A percentile compares a stretch with the other conserved stretches of the same genome.
phyloP scores from a whole-genome alignment of 2,329 filamentous ascomycete species.

The Laburnicola sp. region DNA sequence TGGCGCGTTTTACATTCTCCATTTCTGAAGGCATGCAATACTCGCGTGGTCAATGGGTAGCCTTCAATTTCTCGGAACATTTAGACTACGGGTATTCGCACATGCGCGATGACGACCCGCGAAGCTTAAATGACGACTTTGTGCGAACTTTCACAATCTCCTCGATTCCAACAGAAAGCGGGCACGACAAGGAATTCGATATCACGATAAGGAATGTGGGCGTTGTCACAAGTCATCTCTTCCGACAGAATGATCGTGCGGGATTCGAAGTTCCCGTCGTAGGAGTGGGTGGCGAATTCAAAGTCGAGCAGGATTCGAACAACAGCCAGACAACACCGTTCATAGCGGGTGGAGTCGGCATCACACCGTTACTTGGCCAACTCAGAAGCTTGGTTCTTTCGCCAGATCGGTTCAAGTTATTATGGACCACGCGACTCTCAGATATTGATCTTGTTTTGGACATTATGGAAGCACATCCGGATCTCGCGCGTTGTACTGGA shows the following conservation, averaged over 20 bases:
- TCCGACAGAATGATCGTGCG: slow-evolving; percentile 57
- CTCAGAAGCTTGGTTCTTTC: slow-evolving; percentile 43
- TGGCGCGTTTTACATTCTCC: slow-evolving; percentile 67
- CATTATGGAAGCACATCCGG: slow-evolving; percentile 56
- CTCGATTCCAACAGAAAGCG: slow-evolving; percentile 51
- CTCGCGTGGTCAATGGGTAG: slow-evolving; percentile 75
- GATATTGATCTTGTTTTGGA: slow-evolving; percentile 68
- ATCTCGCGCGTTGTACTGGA: slow-evolving; percentile 56
- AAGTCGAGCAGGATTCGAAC: slow-evolving; percentile 42
- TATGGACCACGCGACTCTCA: slow-evolving; percentile 67
- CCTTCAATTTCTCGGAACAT: slow-evolving; percentile 70
- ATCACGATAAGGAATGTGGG: slow-evolving; percentile 74
- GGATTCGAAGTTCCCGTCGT: slow-evolving; percentile 67
- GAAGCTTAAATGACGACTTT: slow-evolving; percentile 81
- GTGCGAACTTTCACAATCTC: slow-evolving; percentile 83
- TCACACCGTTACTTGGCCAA: slow-evolving; percentile 78
- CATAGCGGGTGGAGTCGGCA: slow-evolving; percentile 77
- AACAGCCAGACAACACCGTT: slow-evolving; percentile 58
- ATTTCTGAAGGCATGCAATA: slow-evolving; percentile 54
- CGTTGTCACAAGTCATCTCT: slow-evolving; percentile 67
- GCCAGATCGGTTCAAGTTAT: slow-evolving; percentile 53
- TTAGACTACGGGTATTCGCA: slow-evolving; percentile 76
- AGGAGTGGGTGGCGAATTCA: slow-evolving; percentile 72
- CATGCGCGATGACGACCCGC: slow-evolving; percentile 80
- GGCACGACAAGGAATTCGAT: slow-evolving; percentile 59